Base-by-base conservation (phyloP, 345 rosid genomes). In the Eucalyptus sideroxylon region DNA sequence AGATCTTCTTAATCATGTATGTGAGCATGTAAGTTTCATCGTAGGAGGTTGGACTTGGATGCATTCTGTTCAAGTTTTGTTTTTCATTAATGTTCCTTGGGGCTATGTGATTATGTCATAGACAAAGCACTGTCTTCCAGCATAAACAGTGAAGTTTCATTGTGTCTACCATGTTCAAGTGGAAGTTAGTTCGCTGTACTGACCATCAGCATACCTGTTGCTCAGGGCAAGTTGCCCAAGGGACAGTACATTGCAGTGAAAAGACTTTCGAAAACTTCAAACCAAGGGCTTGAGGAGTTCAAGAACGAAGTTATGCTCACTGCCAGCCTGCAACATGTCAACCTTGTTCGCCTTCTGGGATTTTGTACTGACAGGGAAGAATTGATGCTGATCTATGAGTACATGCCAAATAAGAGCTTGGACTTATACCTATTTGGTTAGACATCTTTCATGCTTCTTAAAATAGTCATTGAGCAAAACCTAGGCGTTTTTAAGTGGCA, bases 231-330 rank as follows among this genome's bases (percentile, higher is more conserved):
- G 53, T 88, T 94, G 26, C 51, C 86, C 9, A 47, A 60, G 13
- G 94, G 92, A 17, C 91, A 82, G 88, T 91, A 92, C 62, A 92
- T 92, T 87, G 94, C 95, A n/a, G 94, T 91, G 49, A 94, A 94
- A 72, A 93, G 93, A 82, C 92, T 94, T 8, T 92, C 94, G 9
- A 89, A 45, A 69, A 87, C 93, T 14, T 94, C 94, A 7, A 77
- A 86, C 55, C 94, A 94, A 90, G 94, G 95, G 27, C 62, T 82
- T 2, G 92, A 90, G 89, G 94, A 94, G 88, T 93, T 93, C 87
- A 31, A 81, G 81, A 92, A 92, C 21, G 95, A 92, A 89, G 92
- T 93, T 87, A 50, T 86, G 40, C 90, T 94, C 12, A 89, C 93
- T 14, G 91, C 93, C 42, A 90, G 88, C 30, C 91, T 94, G 86